Evolutionary conservation across 495 filamentous ascomycete genomes (phyloP).

Genomic region (Xylaria scruposa): DNA sequence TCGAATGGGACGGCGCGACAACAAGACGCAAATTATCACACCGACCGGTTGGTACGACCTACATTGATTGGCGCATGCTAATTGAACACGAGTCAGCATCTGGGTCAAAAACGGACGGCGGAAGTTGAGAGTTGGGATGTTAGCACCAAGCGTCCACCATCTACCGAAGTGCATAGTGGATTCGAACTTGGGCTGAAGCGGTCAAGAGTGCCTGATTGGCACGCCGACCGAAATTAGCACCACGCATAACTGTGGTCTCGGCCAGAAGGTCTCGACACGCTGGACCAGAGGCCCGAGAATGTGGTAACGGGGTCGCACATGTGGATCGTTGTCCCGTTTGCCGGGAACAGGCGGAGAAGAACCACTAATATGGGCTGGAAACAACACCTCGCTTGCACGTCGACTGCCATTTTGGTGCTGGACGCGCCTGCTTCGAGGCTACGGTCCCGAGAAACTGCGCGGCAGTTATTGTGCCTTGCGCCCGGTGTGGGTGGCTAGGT

Average conservation of each 20-base stretch:
- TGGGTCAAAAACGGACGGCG: neutral
- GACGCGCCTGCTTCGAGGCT: neutral
- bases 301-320: slow-evolving; percentile 20
- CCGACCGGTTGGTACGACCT: neutral
- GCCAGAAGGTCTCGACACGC: neutral
- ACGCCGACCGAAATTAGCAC: slow-evolving; percentile 20
- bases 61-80: neutral
- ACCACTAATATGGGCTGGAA: neutral
- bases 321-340: slow-evolving; percentile 21
- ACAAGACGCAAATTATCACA: neutral
- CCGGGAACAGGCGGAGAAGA: slow-evolving; percentile 18
- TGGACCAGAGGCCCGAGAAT: slow-evolving; percentile 9
- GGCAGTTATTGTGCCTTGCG: slow-evolving; percentile 4
- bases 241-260: neutral
- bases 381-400: neutral
- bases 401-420: neutral
- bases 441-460: slow-evolving; percentile 6
- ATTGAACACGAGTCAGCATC: slow-evolving; percentile 3
- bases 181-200: neutral
- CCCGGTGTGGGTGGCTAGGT: slow-evolving; percentile 10
- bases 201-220: slow-evolving; percentile 4
- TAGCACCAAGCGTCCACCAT: neutral
- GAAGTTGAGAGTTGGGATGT: neutral
- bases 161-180: neutral
- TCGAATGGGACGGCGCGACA: slow-evolving; percentile 1